A percentile compares a stretch with the other conserved stretches of the same genome.
These are phyloP conservation scores for Diospyros lotus DNA, from an alignment of 148 eudicot species.

Conservation along the genomic window DNA sequence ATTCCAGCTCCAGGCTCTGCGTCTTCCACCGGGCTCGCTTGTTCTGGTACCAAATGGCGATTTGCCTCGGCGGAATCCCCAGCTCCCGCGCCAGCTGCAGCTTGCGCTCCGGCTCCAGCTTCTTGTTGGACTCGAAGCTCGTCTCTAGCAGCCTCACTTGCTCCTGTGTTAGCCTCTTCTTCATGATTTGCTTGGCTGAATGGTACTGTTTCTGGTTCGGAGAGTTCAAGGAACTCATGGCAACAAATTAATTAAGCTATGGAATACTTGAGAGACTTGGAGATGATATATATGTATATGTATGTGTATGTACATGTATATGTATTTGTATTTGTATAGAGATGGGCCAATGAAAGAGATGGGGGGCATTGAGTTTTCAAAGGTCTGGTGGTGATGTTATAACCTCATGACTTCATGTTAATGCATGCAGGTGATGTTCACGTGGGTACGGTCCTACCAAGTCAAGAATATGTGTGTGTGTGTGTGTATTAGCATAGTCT, in stretches of 20 bases:
- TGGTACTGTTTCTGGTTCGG: slow-evolving; percentile 19
- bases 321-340: not conserved
- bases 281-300: too few relatives aligned
- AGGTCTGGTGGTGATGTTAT: not conserved
- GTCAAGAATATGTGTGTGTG: not conserved
- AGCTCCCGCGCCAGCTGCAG: slow-evolving; percentile 35
- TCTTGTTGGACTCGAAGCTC: slow-evolving; percentile 32
- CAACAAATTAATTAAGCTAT: not conserved
- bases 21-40: slow-evolving; percentile 49
- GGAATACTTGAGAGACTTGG: too few relatives aligned
- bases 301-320: too few relatives aligned
- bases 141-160: slow-evolving; percentile 47
- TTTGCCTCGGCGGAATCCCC: slow-evolving; percentile 38
- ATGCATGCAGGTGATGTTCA: slow-evolving; percentile 28
- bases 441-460: slow-evolving; percentile 47
- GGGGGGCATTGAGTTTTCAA: not conserved
- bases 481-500: too few relatives aligned
- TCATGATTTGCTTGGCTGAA: slow-evolving; percentile 18
- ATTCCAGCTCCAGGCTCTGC: slow-evolving; percentile 42
- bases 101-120: slow-evolving; percentile 46
- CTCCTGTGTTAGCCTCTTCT: slow-evolving; percentile 41
- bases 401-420: slow-evolving; percentile 3
- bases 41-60: slow-evolving; percentile 60
- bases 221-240: slow-evolving; percentile 23
- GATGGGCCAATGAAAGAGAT: not conserved